Evolutionary conservation across 2,329 filamentous ascomycete species (phyloP), one percentile per base, ranked within the genome.

Genomic region (Stagonosporopsis vannaccii): DNA sequence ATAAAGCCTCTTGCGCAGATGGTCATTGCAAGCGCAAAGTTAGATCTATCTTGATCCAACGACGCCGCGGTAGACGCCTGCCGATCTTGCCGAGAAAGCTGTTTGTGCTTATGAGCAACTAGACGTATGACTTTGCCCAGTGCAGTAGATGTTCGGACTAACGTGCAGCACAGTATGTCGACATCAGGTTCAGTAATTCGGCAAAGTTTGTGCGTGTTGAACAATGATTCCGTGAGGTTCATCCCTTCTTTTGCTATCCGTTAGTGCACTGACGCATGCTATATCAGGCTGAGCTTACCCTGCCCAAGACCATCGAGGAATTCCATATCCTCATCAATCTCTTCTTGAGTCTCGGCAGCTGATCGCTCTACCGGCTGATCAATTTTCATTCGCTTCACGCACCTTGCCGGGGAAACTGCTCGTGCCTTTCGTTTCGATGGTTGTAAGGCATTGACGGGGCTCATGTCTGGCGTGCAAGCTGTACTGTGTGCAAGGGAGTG

Each of bases 1-100:
- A 67, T 67, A 45, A 75, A 75, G 0, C 68, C 65, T 32, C 73
- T 63, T 5, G 71, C 68, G 36, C 67, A 71, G 13, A 68, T 63
- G 1, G 66, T 65, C 25, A 76, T 64, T 11, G 65, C 61, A 25
- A 59, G 62, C 0, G 69, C 55, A 17, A 74, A 64, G 32, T 73
- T 62, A 2, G 69, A 66, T 17, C 59, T 66, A 28, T 70, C 67
- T 23, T 69, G 65, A 9, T 67, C 65, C 2, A 68, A 25, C 1
- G 65, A 59, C 11, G 48, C 41, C 13, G 66, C 42, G 8, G 42
- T 55, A 13, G 48, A 39, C 2, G 53, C 58, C 3, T 53, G 32
- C 23, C 32, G n/a, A 13, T 46, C 58, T 8, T 58, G 61, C 11
- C 58, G 62, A 4, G 62, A 56, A 3, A 70, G 56, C 4, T 62